Conservation (phyloP, 2,329 filamentous ascomycete species). For the Diaporthe australafricana region DNA sequence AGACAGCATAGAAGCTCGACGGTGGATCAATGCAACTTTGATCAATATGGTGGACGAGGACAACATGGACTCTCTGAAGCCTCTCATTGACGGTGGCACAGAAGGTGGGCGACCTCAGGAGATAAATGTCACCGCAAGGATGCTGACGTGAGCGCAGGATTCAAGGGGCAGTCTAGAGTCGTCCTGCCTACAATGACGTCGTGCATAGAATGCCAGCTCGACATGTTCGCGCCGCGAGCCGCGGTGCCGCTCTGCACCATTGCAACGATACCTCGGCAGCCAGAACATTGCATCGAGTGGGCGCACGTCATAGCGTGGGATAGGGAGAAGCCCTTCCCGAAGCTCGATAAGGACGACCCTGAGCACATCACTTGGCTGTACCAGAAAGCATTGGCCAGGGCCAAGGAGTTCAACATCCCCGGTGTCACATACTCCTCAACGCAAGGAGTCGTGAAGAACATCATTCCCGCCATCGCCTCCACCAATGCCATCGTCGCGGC, state of each 20-base stretch:
- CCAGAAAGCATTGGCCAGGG: constrained; percentile 82
- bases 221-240: constrained; percentile 98
- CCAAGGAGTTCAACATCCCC: constrained; percentile 87
- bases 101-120: constrained; percentile 68
- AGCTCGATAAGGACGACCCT: constrained; percentile 94
- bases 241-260: constrained; percentile 96
- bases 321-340: constrained; percentile 82
- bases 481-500: constrained; percentile 98
- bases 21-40: constrained; percentile 97
- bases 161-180: constrained; percentile 96
- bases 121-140: not conserved
- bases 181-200: constrained; percentile 92
- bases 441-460: constrained; percentile 98
- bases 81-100: constrained; percentile 94
- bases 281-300: constrained; percentile 99
- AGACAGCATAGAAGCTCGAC: constrained; percentile 96
- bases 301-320: constrained; percentile 99
- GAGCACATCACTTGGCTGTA: constrained; percentile 99
- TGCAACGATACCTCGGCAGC: constrained; percentile 94
- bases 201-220: constrained; percentile 97
- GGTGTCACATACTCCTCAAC: constrained; percentile 97
- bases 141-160: constrained; percentile 64
- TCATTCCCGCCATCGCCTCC: constrained; percentile 97
- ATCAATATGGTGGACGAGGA: constrained; percentile 90
- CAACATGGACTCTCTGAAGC: constrained; percentile 87